Base-by-base conservation (phyloP, 306 rosid species). In the Amphicarpaea edgeworthii region DNA sequence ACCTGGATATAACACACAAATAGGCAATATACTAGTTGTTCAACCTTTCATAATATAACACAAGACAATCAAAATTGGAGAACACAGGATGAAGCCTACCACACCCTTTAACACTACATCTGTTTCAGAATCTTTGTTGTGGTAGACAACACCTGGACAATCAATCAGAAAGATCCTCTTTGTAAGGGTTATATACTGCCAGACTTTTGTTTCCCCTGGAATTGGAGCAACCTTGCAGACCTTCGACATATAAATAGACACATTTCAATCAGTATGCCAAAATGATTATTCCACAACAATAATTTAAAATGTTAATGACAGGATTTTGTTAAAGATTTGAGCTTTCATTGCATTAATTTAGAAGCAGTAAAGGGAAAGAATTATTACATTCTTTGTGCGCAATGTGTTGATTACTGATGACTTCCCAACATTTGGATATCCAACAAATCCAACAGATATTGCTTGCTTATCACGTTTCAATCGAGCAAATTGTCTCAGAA, bases 191-290 rank as follows among this genome's bases (percentile, higher is more conserved):
- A 95, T 92, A 79, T 92, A 95, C 65, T 95, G 97, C 97, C 97
- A 95, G 67, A 92, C 97, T 87, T 92, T 95, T 7, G 97, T 95
- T 77, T 95, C 97, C 84, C 99, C 97, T 7, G 97, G 97, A 75
- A 95, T 95, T 76, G 97, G 97, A 76, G 99, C 99, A 78, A 90
- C 97, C 90, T 92, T 95, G 89, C 99, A 95, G 40, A 95, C 97
- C 99, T 95, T 51, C 58, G 38, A 59, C 66, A 79, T 41, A 75
- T 24, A 75, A 77, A 67, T 3, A 64, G 58, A 50, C 34, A 67
- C 0, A 45, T 4, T 54, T 83, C 74, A 84, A 55, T 66, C 15
- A 73, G 46, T 42, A 49, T 49, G 58, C 8, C 57, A 69, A 59
- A 83, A 51, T 78, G 53, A 68, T 32, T 41, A 45, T 45, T 40